A percentile compares a stretch with the other conserved stretches of the same genome.
These are phyloP conservation scores for Proteromonas lacertae DNA, from an alignment of 352 stramenopile species.

Conservation along the genomic window DNA sequence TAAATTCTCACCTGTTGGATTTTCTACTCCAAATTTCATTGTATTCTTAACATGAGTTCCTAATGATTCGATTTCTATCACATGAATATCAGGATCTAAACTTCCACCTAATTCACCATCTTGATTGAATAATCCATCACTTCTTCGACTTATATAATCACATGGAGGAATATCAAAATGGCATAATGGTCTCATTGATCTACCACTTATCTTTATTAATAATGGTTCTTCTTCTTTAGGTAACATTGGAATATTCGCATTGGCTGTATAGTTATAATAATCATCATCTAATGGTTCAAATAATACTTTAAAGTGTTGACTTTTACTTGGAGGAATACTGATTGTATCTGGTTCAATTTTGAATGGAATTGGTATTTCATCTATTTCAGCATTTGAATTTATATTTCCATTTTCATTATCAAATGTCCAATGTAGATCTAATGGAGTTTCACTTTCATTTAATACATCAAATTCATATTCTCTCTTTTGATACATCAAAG, in stretches of 20 bases:
- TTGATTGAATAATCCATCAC: conserved; percentile 26
- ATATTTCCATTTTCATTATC: conserved; percentile 2
- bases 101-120: conserved; percentile 26
- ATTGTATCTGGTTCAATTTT: conserved; percentile 25
- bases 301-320: conserved; percentile 30
- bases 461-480: conserved; percentile 9
- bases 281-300: conserved; percentile 58
- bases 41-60: conserved; percentile 54
- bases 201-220: conserved; percentile 22
- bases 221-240: conserved; percentile 3
- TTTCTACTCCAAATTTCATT: conserved; percentile 47
- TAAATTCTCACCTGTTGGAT: conserved; percentile 34
- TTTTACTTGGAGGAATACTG: conserved; percentile 17
- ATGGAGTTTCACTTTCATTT: conserved; percentile 6
- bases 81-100: conserved; percentile 28
- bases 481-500: conserved; percentile 14
- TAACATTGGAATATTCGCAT: conserved; percentile 5
- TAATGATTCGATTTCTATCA: conserved; percentile 60
- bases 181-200: conserved; percentile 37
- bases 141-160: conserved; percentile 35
- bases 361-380: conserved; percentile 41
- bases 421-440: conserved; percentile 7
- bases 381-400: conserved; percentile 13
- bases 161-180: conserved; percentile 50
- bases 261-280: conserved; percentile 29